Evolutionary conservation across 352 stramenopile species (phyloP).

Genomic region (Globisporangium mamillatum): DNA sequence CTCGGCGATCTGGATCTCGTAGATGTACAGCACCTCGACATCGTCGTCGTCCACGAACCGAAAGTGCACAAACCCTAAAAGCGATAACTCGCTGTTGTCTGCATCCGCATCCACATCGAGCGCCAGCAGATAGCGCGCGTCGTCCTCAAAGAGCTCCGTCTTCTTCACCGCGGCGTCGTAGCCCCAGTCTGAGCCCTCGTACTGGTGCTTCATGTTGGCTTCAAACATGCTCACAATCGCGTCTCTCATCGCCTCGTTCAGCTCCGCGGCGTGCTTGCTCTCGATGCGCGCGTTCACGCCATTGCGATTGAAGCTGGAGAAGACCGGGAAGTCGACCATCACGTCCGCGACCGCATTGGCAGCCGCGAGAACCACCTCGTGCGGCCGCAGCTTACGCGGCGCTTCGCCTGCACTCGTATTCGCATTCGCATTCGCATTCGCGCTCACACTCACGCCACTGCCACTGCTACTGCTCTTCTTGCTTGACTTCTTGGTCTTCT

Average conservation of each 20-base stretch:
- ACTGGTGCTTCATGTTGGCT: constrained; percentile 90
- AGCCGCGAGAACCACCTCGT: constrained; percentile 29
- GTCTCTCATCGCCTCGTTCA: constrained; percentile 31
- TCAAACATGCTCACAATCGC: constrained; percentile 80
- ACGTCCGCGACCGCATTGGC: constrained; percentile 61
- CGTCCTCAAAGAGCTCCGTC: constrained; percentile 78
- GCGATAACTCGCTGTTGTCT: constrained; percentile 13
- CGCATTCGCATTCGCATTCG: background rate
- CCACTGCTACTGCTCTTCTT: constrained; percentile 22
- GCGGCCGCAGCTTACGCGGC: background rate
- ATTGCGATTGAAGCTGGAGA: constrained; percentile 53
- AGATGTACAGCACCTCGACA: constrained; percentile 90
- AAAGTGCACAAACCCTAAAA: constrained; percentile 90
- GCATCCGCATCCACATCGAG: constrained; percentile 7
- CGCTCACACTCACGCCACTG: background rate
- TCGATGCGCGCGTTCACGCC: constrained; percentile 40
- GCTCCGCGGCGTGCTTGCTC: constrained; percentile 34
- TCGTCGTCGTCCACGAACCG: constrained; percentile 92
- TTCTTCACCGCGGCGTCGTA: constrained; percentile 85
- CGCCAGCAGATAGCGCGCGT: constrained; percentile 87
- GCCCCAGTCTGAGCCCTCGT: constrained; percentile 87
- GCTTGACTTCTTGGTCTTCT: constrained; percentile 17
- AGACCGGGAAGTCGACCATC: constrained; percentile 57
- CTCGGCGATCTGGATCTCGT: constrained; percentile 90
- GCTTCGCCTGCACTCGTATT: background rate